A percentile compares a stretch with the other conserved stretches of the same genome.
phyloP scores from a whole-genome alignment of 495 filamentous ascomycete genomes.

The Xylaria telfairii region DNA sequence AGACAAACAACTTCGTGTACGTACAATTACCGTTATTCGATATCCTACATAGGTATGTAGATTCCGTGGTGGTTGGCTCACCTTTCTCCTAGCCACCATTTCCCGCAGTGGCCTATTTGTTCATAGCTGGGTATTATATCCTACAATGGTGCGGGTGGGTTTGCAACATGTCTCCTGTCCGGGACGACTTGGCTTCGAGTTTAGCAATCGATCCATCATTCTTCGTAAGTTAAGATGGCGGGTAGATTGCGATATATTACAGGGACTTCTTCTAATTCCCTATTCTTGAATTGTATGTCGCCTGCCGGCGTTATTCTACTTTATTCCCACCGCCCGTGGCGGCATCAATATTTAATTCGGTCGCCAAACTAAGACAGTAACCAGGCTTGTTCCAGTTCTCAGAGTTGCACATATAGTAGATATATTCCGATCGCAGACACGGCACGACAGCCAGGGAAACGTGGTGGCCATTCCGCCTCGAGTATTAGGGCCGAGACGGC shows the following conservation, averaged over 20 bases:
- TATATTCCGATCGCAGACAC: neutral
- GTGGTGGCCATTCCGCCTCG: neutral
- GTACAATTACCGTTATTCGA: neutral
- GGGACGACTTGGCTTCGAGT: neutral
- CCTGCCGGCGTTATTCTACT: too few species aligned
- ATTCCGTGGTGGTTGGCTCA: slow-evolving; percentile 24
- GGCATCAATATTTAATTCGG: too few species aligned
- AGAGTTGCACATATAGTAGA: neutral
- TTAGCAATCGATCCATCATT: neutral
- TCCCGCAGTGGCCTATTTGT: neutral
- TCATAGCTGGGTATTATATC: too few species aligned
- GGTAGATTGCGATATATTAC: too few species aligned
- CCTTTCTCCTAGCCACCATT: neutral
- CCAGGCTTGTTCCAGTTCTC: too few species aligned
- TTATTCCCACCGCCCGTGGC: too few species aligned
- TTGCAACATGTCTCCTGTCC: neutral
- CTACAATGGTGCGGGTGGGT: too few species aligned
- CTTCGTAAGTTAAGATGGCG: neutral
- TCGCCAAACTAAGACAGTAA: too few species aligned
- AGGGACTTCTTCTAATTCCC: too few species aligned
- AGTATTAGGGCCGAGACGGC: neutral
- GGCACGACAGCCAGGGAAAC: neutral
- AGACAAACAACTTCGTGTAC: neutral
- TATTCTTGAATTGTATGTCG: too few species aligned
- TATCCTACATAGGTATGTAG: too few species aligned